Evolutionary conservation across 257 asterid species (phyloP).

Genomic region (Solanum pennellii): DNA sequence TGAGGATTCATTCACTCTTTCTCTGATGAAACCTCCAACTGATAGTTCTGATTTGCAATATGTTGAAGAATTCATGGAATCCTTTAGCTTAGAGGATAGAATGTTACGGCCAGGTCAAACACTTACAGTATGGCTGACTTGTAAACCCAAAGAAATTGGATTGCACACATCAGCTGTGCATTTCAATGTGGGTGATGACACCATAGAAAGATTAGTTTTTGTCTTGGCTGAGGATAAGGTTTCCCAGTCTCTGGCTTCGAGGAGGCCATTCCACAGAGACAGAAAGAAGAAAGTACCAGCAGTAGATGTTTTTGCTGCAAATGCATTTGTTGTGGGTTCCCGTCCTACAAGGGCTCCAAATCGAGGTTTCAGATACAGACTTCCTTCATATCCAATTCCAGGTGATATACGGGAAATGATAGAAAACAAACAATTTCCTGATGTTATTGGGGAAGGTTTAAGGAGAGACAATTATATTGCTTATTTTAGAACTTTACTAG

Average conservation of each 20-base stretch:
- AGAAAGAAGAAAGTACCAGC: constrained; percentile 43
- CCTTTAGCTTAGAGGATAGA: constrained; percentile 58
- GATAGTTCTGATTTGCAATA: constrained; percentile 40
- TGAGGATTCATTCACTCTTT: constrained; percentile 50
- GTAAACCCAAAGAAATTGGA: constrained; percentile 91
- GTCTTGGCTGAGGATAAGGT: constrained; percentile 78
- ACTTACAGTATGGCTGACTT: constrained; percentile 63
- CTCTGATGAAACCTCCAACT: constrained; percentile 75
- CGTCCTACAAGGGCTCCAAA: constrained; percentile 45
- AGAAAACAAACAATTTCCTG: constrained; percentile 42
- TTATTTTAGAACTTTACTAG: constrained; percentile 52
- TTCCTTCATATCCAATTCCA: constrained; percentile 50
- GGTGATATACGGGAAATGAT: constrained; percentile 37
- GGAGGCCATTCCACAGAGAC: constrained; percentile 45
- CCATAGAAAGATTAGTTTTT: constrained; percentile 63
- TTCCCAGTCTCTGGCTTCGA: constrained; percentile 53
- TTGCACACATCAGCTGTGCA: constrained; percentile 70
- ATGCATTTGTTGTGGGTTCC: constrained; percentile 35
- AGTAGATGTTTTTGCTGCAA: constrained; percentile 21
- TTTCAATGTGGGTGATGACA: constrained; percentile 59
- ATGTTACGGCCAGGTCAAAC: constrained; percentile 31
- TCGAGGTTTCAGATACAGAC: constrained; percentile 16
- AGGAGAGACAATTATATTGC: constrained; percentile 28
- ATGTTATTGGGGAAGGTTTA: constrained; percentile 42
- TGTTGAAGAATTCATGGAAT: constrained; percentile 44